Percentiles rank a stretch among this genome's conserved stretches.
Evolutionary conservation across 768 basidiomycete genomes (phyloP).

Genomic region (Botryobasidium botryosum): DNA sequence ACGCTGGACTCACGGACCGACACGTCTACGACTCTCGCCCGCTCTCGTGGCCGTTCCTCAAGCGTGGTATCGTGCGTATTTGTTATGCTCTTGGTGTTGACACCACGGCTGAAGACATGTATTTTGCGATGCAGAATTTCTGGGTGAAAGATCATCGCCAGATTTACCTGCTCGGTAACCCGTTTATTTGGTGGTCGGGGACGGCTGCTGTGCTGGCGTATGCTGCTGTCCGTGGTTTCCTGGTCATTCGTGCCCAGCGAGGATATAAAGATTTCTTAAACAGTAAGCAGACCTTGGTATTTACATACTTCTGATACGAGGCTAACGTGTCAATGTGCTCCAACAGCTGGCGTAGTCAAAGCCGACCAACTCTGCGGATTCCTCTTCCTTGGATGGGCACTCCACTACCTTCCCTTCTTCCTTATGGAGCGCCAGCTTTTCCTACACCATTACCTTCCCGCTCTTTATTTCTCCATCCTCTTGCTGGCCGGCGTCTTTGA

Average conservation of each 20-base stretch:
- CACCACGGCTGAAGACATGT: background rate
- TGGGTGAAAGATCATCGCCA: constrained; percentile 96
- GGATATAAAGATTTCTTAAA: constrained; percentile 86
- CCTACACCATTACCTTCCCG: constrained; percentile 95
- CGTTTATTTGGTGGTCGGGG: constrained; percentile 81
- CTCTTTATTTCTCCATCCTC: constrained; percentile 84
- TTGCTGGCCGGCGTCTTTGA: constrained; percentile 67
- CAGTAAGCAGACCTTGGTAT: constrained; percentile 34
- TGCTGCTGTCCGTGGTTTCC: constrained; percentile 47
- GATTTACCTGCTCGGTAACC: constrained; percentile 91
- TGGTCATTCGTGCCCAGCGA: constrained; percentile 78
- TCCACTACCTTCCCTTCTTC: constrained; percentile 97
- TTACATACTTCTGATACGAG: background rate
- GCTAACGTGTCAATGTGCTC: background rate
- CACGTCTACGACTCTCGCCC: constrained; percentile 96
- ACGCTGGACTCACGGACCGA: constrained; percentile 86
- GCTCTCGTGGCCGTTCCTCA: constrained; percentile 72
- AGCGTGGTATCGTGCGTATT: constrained; percentile 74
- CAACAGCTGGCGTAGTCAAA: constrained; percentile 67
- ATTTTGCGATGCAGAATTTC: constrained; percentile 55
- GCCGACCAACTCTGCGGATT: constrained; percentile 85
- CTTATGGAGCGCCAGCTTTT: constrained; percentile 95
- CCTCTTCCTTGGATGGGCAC: constrained; percentile 76
- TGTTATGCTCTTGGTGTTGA: background rate
- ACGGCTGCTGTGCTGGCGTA: constrained; percentile 56